Conservation (phyloP, 2,329 filamentous ascomycete genomes). For the Sphaerulina vaccinii region DNA sequence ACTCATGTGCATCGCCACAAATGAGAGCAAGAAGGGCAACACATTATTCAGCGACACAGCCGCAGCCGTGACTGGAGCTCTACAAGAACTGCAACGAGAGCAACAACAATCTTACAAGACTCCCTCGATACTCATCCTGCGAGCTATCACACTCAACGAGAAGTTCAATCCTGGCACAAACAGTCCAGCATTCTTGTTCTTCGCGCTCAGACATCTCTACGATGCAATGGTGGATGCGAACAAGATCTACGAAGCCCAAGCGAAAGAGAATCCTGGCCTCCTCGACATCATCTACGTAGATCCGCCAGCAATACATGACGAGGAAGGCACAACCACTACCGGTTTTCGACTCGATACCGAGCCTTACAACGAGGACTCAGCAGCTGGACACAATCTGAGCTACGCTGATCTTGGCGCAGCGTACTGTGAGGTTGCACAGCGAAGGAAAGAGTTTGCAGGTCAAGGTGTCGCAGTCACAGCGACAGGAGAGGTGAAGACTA, state of each 20-base stretch:
- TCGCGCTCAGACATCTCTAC: slow-evolving; percentile 1
- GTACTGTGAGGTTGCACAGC: neutral
- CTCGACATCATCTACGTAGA: slow-evolving; percentile 1
- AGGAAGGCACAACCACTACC: neutral
- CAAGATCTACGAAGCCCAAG: neutral
- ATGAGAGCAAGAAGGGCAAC: slow-evolving; percentile 2
- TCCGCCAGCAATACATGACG: slow-evolving; percentile 7
- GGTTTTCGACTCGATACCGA: slow-evolving; percentile 4
- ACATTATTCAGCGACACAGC: neutral
- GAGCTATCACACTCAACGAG: neutral
- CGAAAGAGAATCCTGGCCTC: neutral
- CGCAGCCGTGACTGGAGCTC: neutral
- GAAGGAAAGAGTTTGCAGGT: slow-evolving; percentile 1
- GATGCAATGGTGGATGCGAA: neutral
- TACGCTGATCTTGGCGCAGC: slow-evolving; percentile 7
- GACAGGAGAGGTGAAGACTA: neutral
- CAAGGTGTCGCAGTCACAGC: neutral
- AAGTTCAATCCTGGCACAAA: neutral
- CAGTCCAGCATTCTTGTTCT: neutral
- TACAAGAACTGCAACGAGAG: neutral
- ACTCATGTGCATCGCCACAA: slow-evolving; percentile 8
- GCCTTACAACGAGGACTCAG: neutral
- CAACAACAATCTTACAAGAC: slow-evolving; percentile 1
- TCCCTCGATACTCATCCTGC: neutral
- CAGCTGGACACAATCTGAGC: neutral